phyloP scores from a whole-genome alignment of 148 eudicot genomes.

The Fagopyrum tataricum region DNA sequence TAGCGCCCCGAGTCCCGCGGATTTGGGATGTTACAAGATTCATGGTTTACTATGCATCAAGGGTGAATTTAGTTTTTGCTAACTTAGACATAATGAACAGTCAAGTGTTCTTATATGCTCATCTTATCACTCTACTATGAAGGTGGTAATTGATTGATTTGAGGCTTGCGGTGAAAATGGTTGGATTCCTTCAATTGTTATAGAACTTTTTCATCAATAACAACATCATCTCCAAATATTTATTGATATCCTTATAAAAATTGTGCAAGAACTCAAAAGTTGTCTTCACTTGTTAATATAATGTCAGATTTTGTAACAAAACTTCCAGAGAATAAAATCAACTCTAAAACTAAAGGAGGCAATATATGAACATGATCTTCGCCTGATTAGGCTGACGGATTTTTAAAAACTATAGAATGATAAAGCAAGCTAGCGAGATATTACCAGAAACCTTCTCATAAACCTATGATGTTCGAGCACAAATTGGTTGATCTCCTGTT shows the following conservation, averaged over 20 bases:
- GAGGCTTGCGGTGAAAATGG: too few species aligned
- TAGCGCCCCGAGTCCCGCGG: too few species aligned
- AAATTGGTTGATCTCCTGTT: slow-evolving; percentile 88
- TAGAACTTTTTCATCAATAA: slow-evolving; percentile 94
- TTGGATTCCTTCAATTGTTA: too few species aligned
- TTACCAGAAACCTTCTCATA: slow-evolving; percentile 92
- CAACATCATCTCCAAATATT: slow-evolving; percentile 84
- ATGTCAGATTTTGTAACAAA: neutral
- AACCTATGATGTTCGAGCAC: slow-evolving; percentile 99
- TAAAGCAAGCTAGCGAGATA: slow-evolving; percentile 91
- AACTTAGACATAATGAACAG: too few species aligned
- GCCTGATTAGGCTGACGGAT: slow-evolving; percentile 93
- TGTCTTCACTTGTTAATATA: slow-evolving; percentile 59
- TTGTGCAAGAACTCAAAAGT: slow-evolving; percentile 85
- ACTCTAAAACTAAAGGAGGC: slow-evolving; percentile 6
- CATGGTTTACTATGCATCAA: too few species aligned
- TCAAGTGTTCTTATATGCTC: too few species aligned
- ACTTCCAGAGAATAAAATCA: neutral
- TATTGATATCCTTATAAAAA: slow-evolving; percentile 80
- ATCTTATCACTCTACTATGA: too few species aligned
- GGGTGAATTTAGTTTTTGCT: too few species aligned
- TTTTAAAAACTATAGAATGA: slow-evolving; percentile 90
- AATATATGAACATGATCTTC: neutral
- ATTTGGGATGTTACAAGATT: too few species aligned
- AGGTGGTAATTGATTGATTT: too few species aligned